phyloP scores from a whole-genome alignment of 352 stramenopile genomes.

The Phytophthora ohioensis region DNA sequence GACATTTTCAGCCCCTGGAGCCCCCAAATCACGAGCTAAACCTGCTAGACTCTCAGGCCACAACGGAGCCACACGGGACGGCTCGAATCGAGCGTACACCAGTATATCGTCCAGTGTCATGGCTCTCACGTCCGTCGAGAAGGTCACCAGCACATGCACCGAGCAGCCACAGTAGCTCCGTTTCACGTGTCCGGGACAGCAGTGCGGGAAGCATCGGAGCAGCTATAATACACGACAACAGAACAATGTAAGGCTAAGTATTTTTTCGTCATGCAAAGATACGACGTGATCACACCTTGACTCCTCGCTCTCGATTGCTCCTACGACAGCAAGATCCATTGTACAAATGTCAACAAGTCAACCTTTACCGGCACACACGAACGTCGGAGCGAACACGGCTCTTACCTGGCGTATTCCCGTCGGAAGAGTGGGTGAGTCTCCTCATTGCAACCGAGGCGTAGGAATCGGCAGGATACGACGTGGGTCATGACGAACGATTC shows the following conservation, averaged over 20 bases:
- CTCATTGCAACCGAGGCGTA: constrained; percentile 34
- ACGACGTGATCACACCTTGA: constrained; percentile 17
- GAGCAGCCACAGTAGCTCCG: constrained; percentile 53
- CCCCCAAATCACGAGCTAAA: constrained; percentile 1
- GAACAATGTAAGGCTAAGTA: not conserved
- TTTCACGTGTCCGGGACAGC: constrained; percentile 42
- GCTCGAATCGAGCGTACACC: constrained; percentile 49
- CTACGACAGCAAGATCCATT: constrained; percentile 1
- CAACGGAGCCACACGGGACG: constrained; percentile 16
- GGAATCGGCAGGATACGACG: constrained; percentile 34
- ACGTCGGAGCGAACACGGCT: not conserved
- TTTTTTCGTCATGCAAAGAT: not conserved
- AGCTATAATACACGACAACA: constrained; percentile 10
- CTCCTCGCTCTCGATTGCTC: constrained; percentile 22
- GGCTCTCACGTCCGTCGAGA: constrained; percentile 8
- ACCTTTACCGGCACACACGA: no score
- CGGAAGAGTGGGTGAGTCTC: constrained; percentile 46
- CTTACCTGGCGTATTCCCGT: constrained; percentile 41
- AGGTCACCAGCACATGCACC: constrained; percentile 37
- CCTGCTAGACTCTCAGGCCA: constrained; percentile 6
- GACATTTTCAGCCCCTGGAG: not conserved
- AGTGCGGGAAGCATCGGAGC: constrained; percentile 51
- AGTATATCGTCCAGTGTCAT: constrained; percentile 27
- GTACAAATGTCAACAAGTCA: no score
- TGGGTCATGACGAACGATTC: not conserved